A percentile compares a stretch with the other conserved stretches of the same genome.
Evolutionary conservation across 495 filamentous ascomycete genomes (phyloP).

Genomic region (Podospora pseudocomata): DNA sequence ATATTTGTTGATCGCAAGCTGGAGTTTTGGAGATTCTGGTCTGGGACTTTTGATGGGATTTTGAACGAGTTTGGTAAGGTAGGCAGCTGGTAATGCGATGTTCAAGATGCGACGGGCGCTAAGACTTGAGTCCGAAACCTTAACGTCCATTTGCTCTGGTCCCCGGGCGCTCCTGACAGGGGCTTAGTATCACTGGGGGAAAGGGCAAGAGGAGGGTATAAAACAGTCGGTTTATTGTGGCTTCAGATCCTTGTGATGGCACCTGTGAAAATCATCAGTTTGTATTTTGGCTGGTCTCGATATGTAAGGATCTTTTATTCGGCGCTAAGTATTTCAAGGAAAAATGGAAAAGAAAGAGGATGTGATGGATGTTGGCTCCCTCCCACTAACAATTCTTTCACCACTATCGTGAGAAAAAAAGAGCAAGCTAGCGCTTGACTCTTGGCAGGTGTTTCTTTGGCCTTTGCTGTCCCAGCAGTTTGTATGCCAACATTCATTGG

Average conservation of each 20-base stretch:
- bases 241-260: not conserved
- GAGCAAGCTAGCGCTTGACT: not conserved
- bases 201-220: not conserved
- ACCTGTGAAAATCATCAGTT: too few relatives aligned
- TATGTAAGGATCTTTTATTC: not conserved
- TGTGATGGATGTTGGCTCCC: not conserved
- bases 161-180: too few relatives aligned
- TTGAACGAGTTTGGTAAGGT: not conserved
- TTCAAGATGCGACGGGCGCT: not conserved
- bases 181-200: not conserved
- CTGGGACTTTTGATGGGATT: too few relatives aligned
- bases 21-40: too few relatives aligned
- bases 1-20: too few relatives aligned
- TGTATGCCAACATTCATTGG: not conserved
- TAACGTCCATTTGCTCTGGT: too few relatives aligned
- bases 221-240: not conserved
- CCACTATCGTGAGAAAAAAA: not conserved
- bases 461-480: not conserved
- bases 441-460: not conserved
- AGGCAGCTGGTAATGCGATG: not conserved
- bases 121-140: not conserved
- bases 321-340: not conserved
- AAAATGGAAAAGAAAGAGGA: not conserved
- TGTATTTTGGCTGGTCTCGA: not conserved
- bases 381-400: not conserved